These are phyloP conservation scores for Austroboletus eburneus DNA, from an alignment of 768 basidiomycete species.

Conservation along the genomic window DNA sequence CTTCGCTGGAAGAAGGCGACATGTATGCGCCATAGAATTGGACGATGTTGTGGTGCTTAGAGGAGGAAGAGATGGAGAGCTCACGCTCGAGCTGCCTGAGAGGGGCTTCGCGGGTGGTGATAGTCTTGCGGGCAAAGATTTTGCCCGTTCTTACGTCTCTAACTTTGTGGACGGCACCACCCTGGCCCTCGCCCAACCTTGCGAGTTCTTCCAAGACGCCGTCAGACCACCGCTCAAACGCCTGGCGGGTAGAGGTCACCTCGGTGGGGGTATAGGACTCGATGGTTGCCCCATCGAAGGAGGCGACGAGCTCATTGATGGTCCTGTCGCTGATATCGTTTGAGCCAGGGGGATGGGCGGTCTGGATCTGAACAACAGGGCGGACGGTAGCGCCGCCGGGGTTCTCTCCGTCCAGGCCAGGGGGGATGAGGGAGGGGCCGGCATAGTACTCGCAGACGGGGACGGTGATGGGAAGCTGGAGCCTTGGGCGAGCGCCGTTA, in stretches of 20 bases:
- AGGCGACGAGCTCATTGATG: conserved; percentile 36
- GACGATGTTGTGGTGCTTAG: conserved; percentile 83
- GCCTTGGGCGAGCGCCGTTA: conserved; percentile 32
- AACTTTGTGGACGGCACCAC: conserved; percentile 95
- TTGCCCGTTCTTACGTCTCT: conserved; percentile 72
- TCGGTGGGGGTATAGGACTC: conserved; percentile 34
- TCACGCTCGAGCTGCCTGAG: conserved; percentile 91
- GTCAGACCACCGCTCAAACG: conserved; percentile 53
- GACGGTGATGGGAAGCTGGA: conserved; percentile 32
- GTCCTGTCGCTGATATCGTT: conserved; percentile 29
- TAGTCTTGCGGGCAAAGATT: conserved; percentile 93
- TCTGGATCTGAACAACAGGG: conserved; percentile 34
- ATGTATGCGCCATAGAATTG: conserved; percentile 91
- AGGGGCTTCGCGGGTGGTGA: conserved; percentile 86
- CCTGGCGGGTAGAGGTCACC: conserved; percentile 28
- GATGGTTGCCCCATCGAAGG: conserved; percentile 27
- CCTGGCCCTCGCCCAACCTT: conserved; percentile 91
- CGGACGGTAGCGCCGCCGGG: conserved; percentile 41
- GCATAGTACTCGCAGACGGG: conserved; percentile 30
- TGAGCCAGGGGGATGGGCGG: conserved; percentile 28
- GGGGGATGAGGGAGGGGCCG: conserved; percentile 31
- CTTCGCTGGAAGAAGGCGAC: conserved; percentile 82
- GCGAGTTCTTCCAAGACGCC: conserved; percentile 68
- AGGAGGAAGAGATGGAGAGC: conserved; percentile 82
- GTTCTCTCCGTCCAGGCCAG: conserved; percentile 34